Evolutionary conservation across 1,139 yeast species (phyloP).

Genomic region (Debaryomyces fabryi): DNA sequence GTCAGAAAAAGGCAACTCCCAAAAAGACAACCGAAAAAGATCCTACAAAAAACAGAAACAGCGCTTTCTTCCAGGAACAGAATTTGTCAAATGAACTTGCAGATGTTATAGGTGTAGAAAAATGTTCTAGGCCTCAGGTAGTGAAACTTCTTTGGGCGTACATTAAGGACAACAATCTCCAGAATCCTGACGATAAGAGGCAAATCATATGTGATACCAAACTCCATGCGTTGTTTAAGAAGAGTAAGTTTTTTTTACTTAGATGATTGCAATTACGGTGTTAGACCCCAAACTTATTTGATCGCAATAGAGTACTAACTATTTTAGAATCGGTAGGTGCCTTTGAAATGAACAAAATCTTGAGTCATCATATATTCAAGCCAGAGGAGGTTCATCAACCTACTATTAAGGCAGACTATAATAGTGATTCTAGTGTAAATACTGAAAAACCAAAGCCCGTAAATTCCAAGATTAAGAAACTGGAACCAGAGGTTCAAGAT

Average conservation of each 20-base stretch:
- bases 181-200: constrained; percentile 68
- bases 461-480: neutral
- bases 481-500: neutral
- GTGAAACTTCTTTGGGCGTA: constrained; percentile 76
- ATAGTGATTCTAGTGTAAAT: neutral
- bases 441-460: neutral
- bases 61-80: constrained; percentile 42
- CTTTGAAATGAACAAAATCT: constrained; percentile 68
- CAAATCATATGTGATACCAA: constrained; percentile 70
- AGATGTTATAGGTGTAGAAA: constrained; percentile 41
- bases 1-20: constrained; percentile 9
- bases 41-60: constrained; percentile 17
- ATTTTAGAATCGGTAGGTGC: constrained; percentile 53
- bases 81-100: constrained; percentile 55
- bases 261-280: neutral
- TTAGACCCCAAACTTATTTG: neutral
- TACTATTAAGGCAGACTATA: neutral
- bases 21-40: constrained; percentile 5
- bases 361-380: constrained; percentile 55
- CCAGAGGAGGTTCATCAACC: constrained; percentile 35
- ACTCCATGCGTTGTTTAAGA: constrained; percentile 60
- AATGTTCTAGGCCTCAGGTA: constrained; percentile 66
- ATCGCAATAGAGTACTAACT: constrained; percentile 21
- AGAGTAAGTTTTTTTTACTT: constrained; percentile 33
- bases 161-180: constrained; percentile 64